Evolutionary conservation across 495 filamentous ascomycete genomes (phyloP), one percentile per base, ranked within the genome.

Genomic region (Neurospora sp.): DNA sequence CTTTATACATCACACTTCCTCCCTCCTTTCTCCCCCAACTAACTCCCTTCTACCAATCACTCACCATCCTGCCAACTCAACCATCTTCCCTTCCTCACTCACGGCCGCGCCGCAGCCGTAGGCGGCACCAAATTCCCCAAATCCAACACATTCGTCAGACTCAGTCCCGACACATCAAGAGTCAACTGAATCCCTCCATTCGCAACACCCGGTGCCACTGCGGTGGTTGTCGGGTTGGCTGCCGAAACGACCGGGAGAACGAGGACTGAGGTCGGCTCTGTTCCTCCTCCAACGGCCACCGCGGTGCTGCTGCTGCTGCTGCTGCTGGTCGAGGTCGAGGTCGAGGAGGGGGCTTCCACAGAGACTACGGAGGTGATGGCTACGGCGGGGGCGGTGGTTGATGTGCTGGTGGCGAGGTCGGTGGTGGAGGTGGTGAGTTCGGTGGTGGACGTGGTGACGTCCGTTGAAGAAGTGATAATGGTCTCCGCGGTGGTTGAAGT

Each of bases 131-230:
- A 69, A 40, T 81, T 81, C 38, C 81, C 81, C 39, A 83, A 71
- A 20, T 80, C 78, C 18, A 83, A 70, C 71, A 78, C 72, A 73
- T 80, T 82, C 48, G 76, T 77, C 42, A 83, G 70, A n/a, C 69
- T 79, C 75, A 83, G 44, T 4, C 77, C 77, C n/a, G 77, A 78
- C 1, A 82, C 72, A 46, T 82, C 77, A 20, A 82, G 80, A 9
- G 48, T 72, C 1, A 78, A 72, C 69, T 69, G 42, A 38, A 74
- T 40, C 6, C 72, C 75, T 27, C 72, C 71, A 71, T 74, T 69
- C 71, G 73, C 41, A 44, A 69, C 73, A 40, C 6, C 66, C 7
- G 75, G 72, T 12, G 71, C 42, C 14, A 66, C 54, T 9, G 54
- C 27, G 27, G 54, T 66, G 14, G 54, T 66, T 5, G 54, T 66